phyloP scores from a whole-genome alignment of 208 protist species.

The Angomonas ambiguus region DNA sequence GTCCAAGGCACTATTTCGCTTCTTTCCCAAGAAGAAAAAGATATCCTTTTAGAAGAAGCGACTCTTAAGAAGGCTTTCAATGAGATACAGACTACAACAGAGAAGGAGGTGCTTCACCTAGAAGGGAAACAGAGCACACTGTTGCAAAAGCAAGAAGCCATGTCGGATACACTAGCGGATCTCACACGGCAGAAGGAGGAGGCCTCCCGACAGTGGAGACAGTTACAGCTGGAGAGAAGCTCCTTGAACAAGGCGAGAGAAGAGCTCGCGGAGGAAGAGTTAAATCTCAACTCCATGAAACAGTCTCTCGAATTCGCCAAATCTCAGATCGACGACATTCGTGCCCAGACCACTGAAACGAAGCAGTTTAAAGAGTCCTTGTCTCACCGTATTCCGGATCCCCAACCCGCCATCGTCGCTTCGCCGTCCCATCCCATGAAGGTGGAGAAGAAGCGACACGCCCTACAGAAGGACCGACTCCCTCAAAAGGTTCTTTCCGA shows the following conservation, averaged over 20 bases:
- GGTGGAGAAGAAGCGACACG: too few species aligned
- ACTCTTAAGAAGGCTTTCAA: slow-evolving; percentile 33
- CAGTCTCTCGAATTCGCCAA: slow-evolving; percentile 39
- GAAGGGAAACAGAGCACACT: slow-evolving; percentile 38
- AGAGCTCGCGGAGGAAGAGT: slow-evolving; percentile 42
- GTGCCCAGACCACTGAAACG: slow-evolving; percentile 12
- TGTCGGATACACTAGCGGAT: slow-evolving; percentile 21
- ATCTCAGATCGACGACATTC: slow-evolving; percentile 23
- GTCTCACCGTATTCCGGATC: slow-evolving; percentile 10
- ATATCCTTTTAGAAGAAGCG: slow-evolving; percentile 26
- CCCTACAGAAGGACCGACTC: slow-evolving; percentile 3
- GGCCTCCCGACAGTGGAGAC: slow-evolving; percentile 24
- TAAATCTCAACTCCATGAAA: slow-evolving; percentile 38
- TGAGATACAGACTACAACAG: slow-evolving; percentile 21
- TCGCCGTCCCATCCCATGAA: too few species aligned
- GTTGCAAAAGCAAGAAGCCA: slow-evolving; percentile 25
- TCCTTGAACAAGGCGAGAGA: slow-evolving; percentile 25
- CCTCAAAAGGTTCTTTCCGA: slow-evolving; percentile 13
- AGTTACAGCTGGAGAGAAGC: slow-evolving; percentile 31
- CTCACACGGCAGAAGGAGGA: slow-evolving; percentile 31
- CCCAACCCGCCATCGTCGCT: not conserved
- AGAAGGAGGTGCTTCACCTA: slow-evolving; percentile 38
- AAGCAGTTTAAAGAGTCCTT: slow-evolving; percentile 10
- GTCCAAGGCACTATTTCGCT: slow-evolving; percentile 35
- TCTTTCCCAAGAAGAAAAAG: slow-evolving; percentile 50